Base-by-base conservation (phyloP, 768 basidiomycete genomes). In the Phaeolepiota aurea region DNA sequence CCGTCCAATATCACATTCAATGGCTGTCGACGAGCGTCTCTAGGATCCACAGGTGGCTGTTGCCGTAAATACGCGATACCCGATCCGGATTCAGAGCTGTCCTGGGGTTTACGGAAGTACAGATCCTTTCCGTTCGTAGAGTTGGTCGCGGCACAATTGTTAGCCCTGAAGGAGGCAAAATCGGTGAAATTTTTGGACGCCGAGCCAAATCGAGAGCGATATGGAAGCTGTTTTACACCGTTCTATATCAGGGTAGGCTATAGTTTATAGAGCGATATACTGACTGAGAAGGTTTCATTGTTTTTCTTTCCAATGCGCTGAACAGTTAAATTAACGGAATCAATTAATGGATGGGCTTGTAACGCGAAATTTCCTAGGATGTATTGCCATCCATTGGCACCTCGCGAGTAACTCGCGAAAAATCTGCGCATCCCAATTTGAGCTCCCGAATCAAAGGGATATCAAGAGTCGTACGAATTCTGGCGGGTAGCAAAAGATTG, bases 311-410 rank as follows among this genome's bases (percentile, higher is more conserved):
- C 64, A 32, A 63, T 52, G 11, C 67, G 67, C 44, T 67, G 64
- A 21, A 79, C 58, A 1, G 66, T 71, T 37, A 79, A 57, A 4
- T 61, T 60, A 16, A 70, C 76, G 1, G 54, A 58, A 48, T 79
- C 77, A 20, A 51, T 52, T 9, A 77, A 55, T 13, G 79, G 77
- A 16, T 75, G 72, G 11, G 66, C 60, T 42, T 71, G 65, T 41
- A 71, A 68, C 0, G 76, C 77, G 50, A 79, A 80, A 43, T 77
- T 72, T 18, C 71, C 72, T 64, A 75, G 59, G 41, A 58, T 49
- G 38, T 71, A 71, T 14, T 57, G 54, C 68, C 70, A 70, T 14
- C 65, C 59, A 23, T 50, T 46, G 12, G 61, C 48, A 15, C 61
- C 57, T 12, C 62, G 53, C 31, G 52, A 53, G 42, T 70, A 72